Evolutionary conservation across 228 moss, liverwort and hornwort genomes (phyloP), one percentile per base, ranked within the genome.

Genomic region (Sphagnum magellanicum): DNA sequence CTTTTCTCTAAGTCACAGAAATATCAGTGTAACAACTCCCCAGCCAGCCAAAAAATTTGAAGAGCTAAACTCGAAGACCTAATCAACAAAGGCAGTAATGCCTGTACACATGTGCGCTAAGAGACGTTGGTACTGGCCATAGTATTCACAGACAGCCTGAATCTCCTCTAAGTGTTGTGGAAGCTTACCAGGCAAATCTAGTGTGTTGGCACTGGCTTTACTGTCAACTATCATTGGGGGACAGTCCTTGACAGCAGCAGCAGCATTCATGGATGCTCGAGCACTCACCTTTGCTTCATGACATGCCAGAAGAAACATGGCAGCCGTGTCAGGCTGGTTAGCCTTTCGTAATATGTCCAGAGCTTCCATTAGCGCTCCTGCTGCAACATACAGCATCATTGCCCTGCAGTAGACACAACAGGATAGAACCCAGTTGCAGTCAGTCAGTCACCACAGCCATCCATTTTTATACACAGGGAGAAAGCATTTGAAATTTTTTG

Each of bases 91-190:
- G 50, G 92, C 87, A 66, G 59, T 75, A 66, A 84, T 72, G 70
- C 87, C 90, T 51, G 94, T 87, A 68, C 92, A 89, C 16, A 87
- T 77, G 68, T 93, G 98, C 13, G 98, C 94, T 59, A 98, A 72
- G 68, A 89, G 87, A 59, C 98, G 82, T 73, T 98, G 94, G 78
- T 93, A 98, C 77, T 98, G 91, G 49, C 98, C 92, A 64, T 85
- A 98, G 78, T 93, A 94, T 32, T 98, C 98, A 52, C 94, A 98
- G 50, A 94, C 98, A 51, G 98, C 98, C 74, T 90, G 76, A 49
- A 98, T 90, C 60, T 90, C 90, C 66, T 98, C 93, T 50, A 73
- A 72, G 61, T 86, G 85, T 49, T 69, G 74, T 71, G 72, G 75
- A 51, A 94, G 67, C 69, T 78, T 90, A 68, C 94, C 94, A 0